phyloP scores from a whole-genome alignment of 257 asterid genomes.

The Penstemon newberryi region DNA sequence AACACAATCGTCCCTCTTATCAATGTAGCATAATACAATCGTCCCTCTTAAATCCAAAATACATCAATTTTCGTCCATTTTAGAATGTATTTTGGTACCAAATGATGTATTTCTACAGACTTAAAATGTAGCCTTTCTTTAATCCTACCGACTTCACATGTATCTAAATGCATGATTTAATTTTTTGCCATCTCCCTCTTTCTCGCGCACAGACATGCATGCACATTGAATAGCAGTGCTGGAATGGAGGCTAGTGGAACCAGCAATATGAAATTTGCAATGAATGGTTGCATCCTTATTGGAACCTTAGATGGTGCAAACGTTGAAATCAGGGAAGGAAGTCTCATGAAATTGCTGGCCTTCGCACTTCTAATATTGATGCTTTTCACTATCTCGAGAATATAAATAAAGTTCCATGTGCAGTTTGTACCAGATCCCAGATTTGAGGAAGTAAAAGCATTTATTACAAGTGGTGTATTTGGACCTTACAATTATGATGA shows the following conservation, averaged over 20 bases:
- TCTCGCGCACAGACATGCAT: no score
- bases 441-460: constrained; percentile 65
- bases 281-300: constrained; percentile 62
- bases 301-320: constrained; percentile 73
- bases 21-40: no score
- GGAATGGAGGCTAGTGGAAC: constrained; percentile 81
- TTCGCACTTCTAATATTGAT: constrained; percentile 24
- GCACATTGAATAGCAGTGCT: constrained; percentile 44
- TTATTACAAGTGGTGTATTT: constrained; percentile 48
- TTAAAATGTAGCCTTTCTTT: background rate
- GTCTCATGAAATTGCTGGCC: constrained; percentile 58
- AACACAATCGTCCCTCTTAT: no score
- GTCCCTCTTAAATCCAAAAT: no score
- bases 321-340: constrained; percentile 61
- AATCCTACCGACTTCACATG: background rate
- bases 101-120: background rate
- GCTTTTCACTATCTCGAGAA: no score
- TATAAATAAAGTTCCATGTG: background rate
- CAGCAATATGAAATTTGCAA: constrained; percentile 65
- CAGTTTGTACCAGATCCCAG: constrained; percentile 62
- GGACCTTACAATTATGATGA: constrained; percentile 48
- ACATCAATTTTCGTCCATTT: no score
- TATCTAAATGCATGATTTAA: no score
- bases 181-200: no score
- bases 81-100: no score